Conservation (phyloP, 225 moss, liverwort and hornwort genomes). For the Polytrichum formosum region DNA sequence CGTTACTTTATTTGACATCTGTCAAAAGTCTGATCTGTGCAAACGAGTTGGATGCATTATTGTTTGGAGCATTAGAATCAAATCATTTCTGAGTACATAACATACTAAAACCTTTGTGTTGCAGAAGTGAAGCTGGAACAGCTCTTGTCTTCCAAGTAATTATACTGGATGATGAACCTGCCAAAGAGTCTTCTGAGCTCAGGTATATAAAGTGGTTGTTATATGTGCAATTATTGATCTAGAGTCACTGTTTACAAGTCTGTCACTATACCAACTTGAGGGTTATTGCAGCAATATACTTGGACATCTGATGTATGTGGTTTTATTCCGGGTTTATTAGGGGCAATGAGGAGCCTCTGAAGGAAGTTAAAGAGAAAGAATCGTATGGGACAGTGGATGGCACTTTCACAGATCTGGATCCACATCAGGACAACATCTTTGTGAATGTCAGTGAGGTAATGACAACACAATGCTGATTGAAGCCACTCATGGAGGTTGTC, state of each 20-base stretch:
- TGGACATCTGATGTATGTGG: conserved; percentile 5
- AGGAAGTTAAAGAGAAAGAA: conserved; percentile 3
- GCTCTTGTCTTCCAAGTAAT: conserved; percentile 46
- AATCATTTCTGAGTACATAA: too few relatives aligned
- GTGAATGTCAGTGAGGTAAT: conserved; percentile 15
- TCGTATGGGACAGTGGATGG: neutral
- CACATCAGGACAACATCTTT: conserved; percentile 11
- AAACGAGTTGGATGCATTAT: conserved; percentile 10
- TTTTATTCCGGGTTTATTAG: conserved; percentile 15
- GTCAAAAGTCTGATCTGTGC: conserved; percentile 3
- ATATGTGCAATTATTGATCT: neutral
- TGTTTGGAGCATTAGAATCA: neutral
- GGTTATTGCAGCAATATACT: conserved; percentile 2
- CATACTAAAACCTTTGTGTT: conserved; percentile 9
- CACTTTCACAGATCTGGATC: conserved; percentile 11
- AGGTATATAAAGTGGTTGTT: conserved; percentile 10
- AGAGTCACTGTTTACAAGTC: neutral
- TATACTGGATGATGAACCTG: conserved; percentile 21
- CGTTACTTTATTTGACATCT: conserved; percentile 1
- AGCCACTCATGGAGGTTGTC: neutral
- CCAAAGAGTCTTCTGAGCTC: conserved; percentile 11
- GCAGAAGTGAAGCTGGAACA: conserved; percentile 40
- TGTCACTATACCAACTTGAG: neutral
- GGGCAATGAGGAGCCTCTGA: conserved; percentile 5
- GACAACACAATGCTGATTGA: too few relatives aligned